Evolutionary conservation across 345 rosid genomes (phyloP).

Genomic region (Bruguiera sexangula): DNA sequence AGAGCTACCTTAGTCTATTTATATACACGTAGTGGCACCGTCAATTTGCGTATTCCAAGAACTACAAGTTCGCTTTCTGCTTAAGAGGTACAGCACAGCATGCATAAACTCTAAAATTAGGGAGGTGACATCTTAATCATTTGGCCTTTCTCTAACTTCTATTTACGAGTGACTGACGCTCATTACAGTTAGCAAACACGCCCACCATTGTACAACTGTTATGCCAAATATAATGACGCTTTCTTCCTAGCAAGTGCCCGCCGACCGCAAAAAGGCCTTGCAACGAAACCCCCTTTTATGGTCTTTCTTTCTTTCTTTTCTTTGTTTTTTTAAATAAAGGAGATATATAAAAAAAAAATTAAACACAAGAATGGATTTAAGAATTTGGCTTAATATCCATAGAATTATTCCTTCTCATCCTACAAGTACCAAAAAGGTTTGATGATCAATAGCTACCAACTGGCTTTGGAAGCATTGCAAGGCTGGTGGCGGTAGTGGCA

Average conservation of each 20-base stretch:
- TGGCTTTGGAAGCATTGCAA: conserved; percentile 43
- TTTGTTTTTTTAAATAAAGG: background rate
- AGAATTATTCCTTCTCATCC: conserved; percentile 12
- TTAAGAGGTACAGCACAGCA: background rate
- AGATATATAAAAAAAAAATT: background rate
- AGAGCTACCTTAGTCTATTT: too few species aligned
- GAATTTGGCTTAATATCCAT: too few species aligned
- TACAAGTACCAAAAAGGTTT: conserved; percentile 17
- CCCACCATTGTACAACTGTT: background rate
- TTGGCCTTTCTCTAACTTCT: conserved; percentile 20
- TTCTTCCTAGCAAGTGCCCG: conserved; percentile 28
- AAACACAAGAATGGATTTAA: background rate
- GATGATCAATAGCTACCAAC: conserved; percentile 15
- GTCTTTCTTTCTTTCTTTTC: conserved; percentile 6
- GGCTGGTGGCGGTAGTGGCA: conserved; percentile 22
- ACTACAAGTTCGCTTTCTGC: conserved; percentile 21
- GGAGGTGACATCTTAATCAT: conserved; percentile 23
- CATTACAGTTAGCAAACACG: conserved; percentile 12
- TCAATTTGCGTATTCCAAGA: conserved; percentile 15
- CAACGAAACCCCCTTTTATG: conserved; percentile 18
- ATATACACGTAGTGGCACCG: conserved; percentile 3
- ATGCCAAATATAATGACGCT: conserved; percentile 10
- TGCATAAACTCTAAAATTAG: background rate
- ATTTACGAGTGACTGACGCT: conserved; percentile 45
- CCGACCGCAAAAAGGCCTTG: conserved; percentile 22